Evolutionary conservation across 805 yeast species (phyloP).

Genomic region (Wickerhamomyces queroliae): DNA sequence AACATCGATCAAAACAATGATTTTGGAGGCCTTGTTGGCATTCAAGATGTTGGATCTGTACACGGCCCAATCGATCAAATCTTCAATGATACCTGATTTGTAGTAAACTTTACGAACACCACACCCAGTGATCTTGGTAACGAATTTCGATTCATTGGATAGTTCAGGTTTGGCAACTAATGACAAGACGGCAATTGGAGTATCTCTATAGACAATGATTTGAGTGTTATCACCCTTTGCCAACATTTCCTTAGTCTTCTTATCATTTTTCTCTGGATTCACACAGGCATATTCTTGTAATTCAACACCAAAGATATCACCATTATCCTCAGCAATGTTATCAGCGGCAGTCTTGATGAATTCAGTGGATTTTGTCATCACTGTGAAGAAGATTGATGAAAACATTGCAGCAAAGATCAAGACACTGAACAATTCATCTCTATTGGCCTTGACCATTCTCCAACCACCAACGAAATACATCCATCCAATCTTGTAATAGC

Average conservation of each 20-base stretch:
- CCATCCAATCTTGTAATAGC: constrained; percentile 12
- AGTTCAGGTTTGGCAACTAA: constrained; percentile 36
- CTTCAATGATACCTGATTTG: constrained; percentile 56
- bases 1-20: constrained; percentile 39
- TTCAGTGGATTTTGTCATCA: constrained; percentile 38
- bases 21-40: constrained; percentile 24
- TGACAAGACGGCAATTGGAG: constrained; percentile 63
- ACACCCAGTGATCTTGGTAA: constrained; percentile 48
- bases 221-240: constrained; percentile 43
- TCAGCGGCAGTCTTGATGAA: constrained; percentile 38
- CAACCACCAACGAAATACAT: constrained; percentile 11
- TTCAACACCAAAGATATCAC: constrained; percentile 44
- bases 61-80: constrained; percentile 58
- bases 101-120: constrained; percentile 67
- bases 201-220: constrained; percentile 55
- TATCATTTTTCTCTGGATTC: constrained; percentile 16
- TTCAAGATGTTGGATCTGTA: constrained; percentile 38
- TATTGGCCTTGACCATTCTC: constrained; percentile 9
- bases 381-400: constrained; percentile 33
- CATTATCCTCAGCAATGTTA: constrained; percentile 30
- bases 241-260: constrained; percentile 23
- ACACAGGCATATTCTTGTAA: constrained; percentile 39
- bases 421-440: constrained; percentile 20
- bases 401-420: constrained; percentile 34
- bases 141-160: constrained; percentile 35